These are phyloP conservation scores for Bocquillonia castaneifolia DNA, from an alignment of 441 rosid genomes.

Conservation along the genomic window DNA sequence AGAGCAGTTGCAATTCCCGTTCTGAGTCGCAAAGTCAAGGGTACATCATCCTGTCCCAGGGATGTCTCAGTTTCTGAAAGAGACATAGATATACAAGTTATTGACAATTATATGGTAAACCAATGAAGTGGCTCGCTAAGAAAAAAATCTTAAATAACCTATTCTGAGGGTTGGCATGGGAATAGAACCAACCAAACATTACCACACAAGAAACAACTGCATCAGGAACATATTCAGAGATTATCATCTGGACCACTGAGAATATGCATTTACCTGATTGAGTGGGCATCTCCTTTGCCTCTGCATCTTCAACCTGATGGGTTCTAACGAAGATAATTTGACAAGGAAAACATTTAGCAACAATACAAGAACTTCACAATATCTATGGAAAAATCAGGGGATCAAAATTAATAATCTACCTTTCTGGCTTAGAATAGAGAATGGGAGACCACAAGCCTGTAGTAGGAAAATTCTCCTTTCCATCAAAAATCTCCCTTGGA, in stretches of 20 bases:
- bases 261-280: slow-evolving; percentile 38
- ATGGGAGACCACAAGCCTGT: slow-evolving; percentile 34
- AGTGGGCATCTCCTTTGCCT: slow-evolving; percentile 33
- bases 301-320: slow-evolving; percentile 34
- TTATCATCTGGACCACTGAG: background rate
- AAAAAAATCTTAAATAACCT: background rate
- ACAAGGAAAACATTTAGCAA: slow-evolving; percentile 9
- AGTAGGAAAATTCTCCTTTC: slow-evolving; percentile 26
- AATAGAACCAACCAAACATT: background rate
- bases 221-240: background rate
- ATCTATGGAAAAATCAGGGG: slow-evolving; percentile 3
- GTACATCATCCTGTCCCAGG: slow-evolving; percentile 37
- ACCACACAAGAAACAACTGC: background rate
- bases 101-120: slow-evolving; percentile 3
- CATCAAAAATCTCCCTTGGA: slow-evolving; percentile 58
- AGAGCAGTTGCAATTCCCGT: slow-evolving; percentile 73
- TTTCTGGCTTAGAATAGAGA: slow-evolving; percentile 27
- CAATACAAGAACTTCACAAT: slow-evolving; percentile 9
- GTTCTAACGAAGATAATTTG: slow-evolving; percentile 36
- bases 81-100: background rate
- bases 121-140: slow-evolving; percentile 1
- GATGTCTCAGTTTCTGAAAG: slow-evolving; percentile 34
- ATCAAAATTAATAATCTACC: slow-evolving; percentile 35
- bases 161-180: background rate
- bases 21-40: slow-evolving; percentile 62